Conservation (phyloP, 257 asterid species). For the Marsdenia floribunda region DNA sequence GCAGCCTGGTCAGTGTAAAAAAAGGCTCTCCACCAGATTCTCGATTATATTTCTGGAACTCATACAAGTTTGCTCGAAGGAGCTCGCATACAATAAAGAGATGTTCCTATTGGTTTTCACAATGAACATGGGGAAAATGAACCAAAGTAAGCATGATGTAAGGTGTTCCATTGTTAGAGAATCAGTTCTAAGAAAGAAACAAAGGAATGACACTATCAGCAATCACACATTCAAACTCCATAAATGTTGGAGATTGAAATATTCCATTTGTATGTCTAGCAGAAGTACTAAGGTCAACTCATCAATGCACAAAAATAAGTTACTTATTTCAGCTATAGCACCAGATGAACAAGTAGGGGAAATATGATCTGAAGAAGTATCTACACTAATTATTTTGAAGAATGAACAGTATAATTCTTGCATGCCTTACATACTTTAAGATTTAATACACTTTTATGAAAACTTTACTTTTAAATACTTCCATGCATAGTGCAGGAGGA, state of each 20-base stretch:
- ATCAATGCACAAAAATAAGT: neutral
- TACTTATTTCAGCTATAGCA: neutral
- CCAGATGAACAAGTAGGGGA: neutral
- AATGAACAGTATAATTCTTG: neutral
- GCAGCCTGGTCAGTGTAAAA: slow-evolving; percentile 70
- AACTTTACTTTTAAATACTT: neutral
- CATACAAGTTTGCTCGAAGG: slow-evolving; percentile 82
- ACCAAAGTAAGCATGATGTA: neutral
- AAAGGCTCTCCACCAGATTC: slow-evolving; percentile 80
- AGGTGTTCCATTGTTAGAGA: neutral
- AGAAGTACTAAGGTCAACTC: neutral
- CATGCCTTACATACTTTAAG: neutral
- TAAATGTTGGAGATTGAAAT: neutral
- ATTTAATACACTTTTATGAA: neutral
- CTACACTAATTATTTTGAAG: neutral
- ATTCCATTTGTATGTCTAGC: neutral
- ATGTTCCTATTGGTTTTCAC: slow-evolving; percentile 52
- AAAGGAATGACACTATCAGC: neutral
- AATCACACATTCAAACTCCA: neutral
- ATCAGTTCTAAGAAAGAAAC: neutral
- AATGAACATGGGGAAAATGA: neutral
- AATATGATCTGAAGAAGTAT: neutral
- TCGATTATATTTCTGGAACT: slow-evolving; percentile 72
- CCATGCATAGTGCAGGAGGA: slow-evolving; percentile 2
- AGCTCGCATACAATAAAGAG: slow-evolving; percentile 84